Evolutionary conservation across 2,329 filamentous ascomycete species (phyloP).

Genomic region (Trichoderma semiorbis): DNA sequence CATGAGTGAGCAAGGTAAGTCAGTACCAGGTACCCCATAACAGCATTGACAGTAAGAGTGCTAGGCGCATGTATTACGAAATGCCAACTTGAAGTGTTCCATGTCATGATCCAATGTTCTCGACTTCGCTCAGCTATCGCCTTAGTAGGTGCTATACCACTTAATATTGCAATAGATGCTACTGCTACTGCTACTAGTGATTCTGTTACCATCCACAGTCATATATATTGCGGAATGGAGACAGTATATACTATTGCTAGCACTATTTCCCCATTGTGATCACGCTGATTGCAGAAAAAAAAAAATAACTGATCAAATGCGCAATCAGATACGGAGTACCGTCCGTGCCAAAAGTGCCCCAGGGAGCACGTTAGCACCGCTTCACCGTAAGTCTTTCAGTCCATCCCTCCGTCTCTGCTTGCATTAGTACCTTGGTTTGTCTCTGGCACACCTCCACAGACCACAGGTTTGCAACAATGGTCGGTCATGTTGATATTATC

Average conservation of each 20-base stretch:
- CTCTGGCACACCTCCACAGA: not conserved
- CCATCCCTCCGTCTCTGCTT: not conserved
- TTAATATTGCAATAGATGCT: not conserved
- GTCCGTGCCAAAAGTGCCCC: not conserved
- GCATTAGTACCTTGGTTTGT: not conserved
- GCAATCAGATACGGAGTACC: not conserved
- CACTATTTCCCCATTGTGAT: not conserved
- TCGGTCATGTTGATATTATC: not conserved
- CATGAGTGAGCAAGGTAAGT: not conserved
- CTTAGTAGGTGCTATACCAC: not conserved
- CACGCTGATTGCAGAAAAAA: conserved; percentile 6
- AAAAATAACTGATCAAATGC: not conserved
- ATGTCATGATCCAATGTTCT: not conserved
- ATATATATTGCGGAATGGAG: not conserved
- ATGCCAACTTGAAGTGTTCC: not conserved
- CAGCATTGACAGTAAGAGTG: not conserved
- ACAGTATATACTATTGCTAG: not conserved
- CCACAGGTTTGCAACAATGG: not conserved
- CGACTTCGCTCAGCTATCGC: not conserved
- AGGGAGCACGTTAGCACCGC: not conserved
- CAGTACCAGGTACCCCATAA: not conserved
- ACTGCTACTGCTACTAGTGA: not conserved
- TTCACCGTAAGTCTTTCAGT: conserved; percentile 8
- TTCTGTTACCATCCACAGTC: not conserved
- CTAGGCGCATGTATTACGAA: not conserved